Evolutionary conservation across 139 green algal genomes (phyloP), one percentile per base, ranked within the genome.

Genomic region (Asterochloris sp.): DNA sequence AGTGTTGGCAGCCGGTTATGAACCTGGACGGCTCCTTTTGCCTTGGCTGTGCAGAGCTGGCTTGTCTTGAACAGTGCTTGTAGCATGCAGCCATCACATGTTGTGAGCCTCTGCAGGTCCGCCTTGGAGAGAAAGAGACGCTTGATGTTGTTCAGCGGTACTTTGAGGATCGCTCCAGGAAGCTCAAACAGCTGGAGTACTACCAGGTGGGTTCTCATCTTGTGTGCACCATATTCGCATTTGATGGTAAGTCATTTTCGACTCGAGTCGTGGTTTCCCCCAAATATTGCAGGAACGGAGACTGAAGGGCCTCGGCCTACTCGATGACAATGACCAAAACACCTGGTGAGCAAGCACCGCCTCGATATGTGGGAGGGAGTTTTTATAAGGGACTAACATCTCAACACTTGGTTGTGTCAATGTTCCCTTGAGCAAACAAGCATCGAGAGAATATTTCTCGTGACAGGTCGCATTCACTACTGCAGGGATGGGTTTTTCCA

Each of bases 121-220:
- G 94, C 21, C 74, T 96, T 60, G 93, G 91, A 21, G 95, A 97
- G 87, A 93, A 93, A 84, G 89, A 95, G 86, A 89, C 89, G 0
- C 86, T 98, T 78, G 92, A 95, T 38, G 85, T 82, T 0, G 84
- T 91, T 29, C 76, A 92, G 63, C 82, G 81, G 14, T 96, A 83
- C 73, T 96, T 98, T 86, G 90, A 95, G 85, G 83, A 91, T 24
- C 89, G 94, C 23, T 74, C 94, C 15, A 80, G 83, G 21, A 75
- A 78, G 28, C 81, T 96, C n/a, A 86, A 90, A 26, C 91, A 90
- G 73, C 85, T 97, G 79, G 94, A 94, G 73, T 98, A 94, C 81
- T 97, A 97, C 80, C 85, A 84, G 62, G 38, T 54, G 38, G 2
- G 38, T 54, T 54, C 38, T 10, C 38, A 54, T 54, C 2, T 66